These are phyloP conservation scores for Stereum hirsutum DNA, from an alignment of 1,284 basidiomycete genomes.

Conservation along the genomic window DNA sequence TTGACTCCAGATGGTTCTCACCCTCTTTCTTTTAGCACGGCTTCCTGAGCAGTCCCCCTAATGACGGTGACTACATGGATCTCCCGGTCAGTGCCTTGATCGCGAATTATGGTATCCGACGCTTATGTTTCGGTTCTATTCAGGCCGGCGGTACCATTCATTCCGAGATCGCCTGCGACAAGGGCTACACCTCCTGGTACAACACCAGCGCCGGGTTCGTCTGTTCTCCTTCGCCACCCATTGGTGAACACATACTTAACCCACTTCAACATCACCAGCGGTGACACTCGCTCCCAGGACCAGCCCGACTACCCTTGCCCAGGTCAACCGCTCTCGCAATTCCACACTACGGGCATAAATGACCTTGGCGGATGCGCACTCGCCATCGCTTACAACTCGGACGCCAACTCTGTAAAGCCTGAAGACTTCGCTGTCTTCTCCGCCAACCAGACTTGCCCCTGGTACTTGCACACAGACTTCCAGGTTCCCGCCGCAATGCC, in stretches of 20 bases:
- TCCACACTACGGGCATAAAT: constrained; percentile 42
- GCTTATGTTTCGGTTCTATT: too few relatives aligned
- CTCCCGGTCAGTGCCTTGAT: too few relatives aligned
- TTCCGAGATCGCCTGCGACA: constrained; percentile 46
- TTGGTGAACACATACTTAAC: background rate
- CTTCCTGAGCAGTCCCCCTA: constrained; percentile 46
- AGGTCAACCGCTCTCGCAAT: constrained; percentile 28
- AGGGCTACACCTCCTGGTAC: constrained; percentile 44
- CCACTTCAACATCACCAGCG: constrained; percentile 17
- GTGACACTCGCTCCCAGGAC: constrained; percentile 34
- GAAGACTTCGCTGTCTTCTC: constrained; percentile 67
- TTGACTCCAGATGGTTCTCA: background rate
- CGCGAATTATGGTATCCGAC: too few relatives aligned
- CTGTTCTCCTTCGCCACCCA: background rate
- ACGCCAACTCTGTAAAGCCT: constrained; percentile 44
- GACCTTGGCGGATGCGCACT: constrained; percentile 60
- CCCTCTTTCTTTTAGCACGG: constrained; percentile 26
- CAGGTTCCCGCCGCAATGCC: constrained; percentile 57
- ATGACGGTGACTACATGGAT: constrained; percentile 42
- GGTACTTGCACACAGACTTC: constrained; percentile 57
- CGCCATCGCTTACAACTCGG: constrained; percentile 61
- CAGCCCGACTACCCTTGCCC: constrained; percentile 40
- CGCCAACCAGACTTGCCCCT: constrained; percentile 66
- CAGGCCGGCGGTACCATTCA: constrained; percentile 40
- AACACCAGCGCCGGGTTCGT: constrained; percentile 28